These are phyloP conservation scores for Pleurotus eryngii DNA, from an alignment of 768 basidiomycete genomes.

Conservation along the genomic window DNA sequence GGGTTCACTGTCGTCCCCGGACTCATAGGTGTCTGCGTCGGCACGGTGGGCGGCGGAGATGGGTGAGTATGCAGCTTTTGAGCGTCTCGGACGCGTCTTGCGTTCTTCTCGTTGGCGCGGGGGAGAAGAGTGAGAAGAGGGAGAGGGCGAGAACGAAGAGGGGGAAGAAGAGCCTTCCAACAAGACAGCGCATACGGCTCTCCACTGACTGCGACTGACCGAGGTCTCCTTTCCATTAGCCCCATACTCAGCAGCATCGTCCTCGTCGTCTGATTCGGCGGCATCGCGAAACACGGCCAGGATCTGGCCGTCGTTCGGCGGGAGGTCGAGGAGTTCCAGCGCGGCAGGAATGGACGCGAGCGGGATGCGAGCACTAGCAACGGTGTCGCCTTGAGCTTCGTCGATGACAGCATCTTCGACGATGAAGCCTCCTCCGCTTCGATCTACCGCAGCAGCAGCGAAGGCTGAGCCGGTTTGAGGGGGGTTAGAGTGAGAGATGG, in stretches of 20 bases:
- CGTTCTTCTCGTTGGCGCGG: too few relatives aligned
- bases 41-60: too few relatives aligned
- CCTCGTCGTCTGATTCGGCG: constrained; percentile 33
- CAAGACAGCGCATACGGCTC: constrained; percentile 74
- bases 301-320: constrained; percentile 71
- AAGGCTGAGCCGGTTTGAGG: constrained; percentile 10
- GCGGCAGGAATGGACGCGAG: constrained; percentile 58
- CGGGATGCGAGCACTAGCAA: constrained; percentile 35
- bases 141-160: background rate
- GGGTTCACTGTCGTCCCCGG: too few relatives aligned
- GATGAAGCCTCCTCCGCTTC: constrained; percentile 27
- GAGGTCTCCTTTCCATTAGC: background rate
- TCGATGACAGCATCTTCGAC: constrained; percentile 14
- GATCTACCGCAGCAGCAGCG: background rate
- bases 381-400: constrained; percentile 7
- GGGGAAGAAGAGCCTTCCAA: constrained; percentile 34
- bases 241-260: background rate
- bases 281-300: constrained; percentile 74
- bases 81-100: constrained; percentile 10
- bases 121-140: background rate
- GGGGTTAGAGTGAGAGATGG: background rate
- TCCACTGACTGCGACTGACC: constrained; percentile 69
- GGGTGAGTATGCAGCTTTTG: constrained; percentile 9
- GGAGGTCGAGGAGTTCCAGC: constrained; percentile 59
- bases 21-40: too few relatives aligned